Conservation (phyloP, 805 yeast genomes). For the Pichia exigua region DNA sequence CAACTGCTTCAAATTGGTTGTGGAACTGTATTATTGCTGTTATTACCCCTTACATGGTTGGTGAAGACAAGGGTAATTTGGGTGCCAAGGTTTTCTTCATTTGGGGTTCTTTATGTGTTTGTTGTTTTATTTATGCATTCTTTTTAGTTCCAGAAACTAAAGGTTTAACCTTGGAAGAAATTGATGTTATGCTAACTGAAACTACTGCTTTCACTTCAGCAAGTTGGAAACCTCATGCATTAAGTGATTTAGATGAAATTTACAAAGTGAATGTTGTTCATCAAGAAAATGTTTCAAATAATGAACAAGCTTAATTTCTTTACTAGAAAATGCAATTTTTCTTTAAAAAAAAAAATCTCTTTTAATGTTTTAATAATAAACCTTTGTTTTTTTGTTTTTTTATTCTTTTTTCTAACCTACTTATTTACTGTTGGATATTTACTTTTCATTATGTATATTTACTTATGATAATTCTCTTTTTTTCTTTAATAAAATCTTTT, state of each 20-base stretch:
- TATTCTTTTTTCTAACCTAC: background rate
- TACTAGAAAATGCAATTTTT: background rate
- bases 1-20: constrained; percentile 75
- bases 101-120: constrained; percentile 47
- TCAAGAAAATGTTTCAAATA: background rate
- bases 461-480: too few relatives aligned
- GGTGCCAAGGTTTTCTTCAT: constrained; percentile 63
- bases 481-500: too few relatives aligned
- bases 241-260: constrained; percentile 9
- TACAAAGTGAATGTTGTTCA: background rate
- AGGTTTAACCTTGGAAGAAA: constrained; percentile 77
- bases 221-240: constrained; percentile 28
- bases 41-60: constrained; percentile 67
- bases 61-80: constrained; percentile 51
- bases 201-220: constrained; percentile 29
- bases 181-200: constrained; percentile 40
- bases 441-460: too few relatives aligned
- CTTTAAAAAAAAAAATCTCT: too few relatives aligned
- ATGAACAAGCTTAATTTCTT: background rate
- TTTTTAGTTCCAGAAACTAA: constrained; percentile 72
- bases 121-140: constrained; percentile 57
- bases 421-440: too few relatives aligned
- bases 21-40: constrained; percentile 73
- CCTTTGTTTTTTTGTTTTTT: background rate
- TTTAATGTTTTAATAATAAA: too few relatives aligned